Evolutionary conservation across 192 early-diverging fungal genomes (phyloP), one percentile per base, ranked within the genome.

Genomic region (Gaertneriomyces semiglobifer): DNA sequence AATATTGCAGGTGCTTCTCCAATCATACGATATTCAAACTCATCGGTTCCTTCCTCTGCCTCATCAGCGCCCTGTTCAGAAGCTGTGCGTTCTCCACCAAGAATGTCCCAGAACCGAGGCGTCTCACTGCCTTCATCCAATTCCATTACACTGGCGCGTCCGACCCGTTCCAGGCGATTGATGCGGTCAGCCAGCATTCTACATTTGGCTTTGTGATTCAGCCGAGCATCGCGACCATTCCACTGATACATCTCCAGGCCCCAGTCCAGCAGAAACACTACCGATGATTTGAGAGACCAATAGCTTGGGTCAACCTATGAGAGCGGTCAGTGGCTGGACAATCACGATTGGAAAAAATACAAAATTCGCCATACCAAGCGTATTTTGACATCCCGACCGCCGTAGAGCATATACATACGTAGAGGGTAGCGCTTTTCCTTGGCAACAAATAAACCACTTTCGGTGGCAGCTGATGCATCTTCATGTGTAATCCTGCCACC

Each of bases 171-270:
- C 14, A 50, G 20, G 4, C 60, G 48, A 46, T 76, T 81, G 9
- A 81, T 71, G 25, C 74, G 54, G 7, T 57, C 63, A 7, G 20
- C 19, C 6, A 84, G 40, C 4, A 84, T 79, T n/a, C 82, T 65
- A 50, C 73, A 64, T 52, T 84, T 84, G 4, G 68, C 45, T 47
- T 50, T 33, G n/a, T 70, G 66, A 10, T 62, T 46, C 25, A 75
- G 51, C 6, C 50, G 33, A 3, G 70, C 56, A 19, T 50, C 18
- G 4, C 11, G 12, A 6, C 82, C 82, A 57, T 84, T 81, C 82
- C 82, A 84, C 44, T 81, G 79, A 33, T 65, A 65, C 9, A 84
- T 25, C 53, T 74, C 73, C 19, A 50, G 41, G 16, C 79, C 79
- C 45, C 19, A 52, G 66, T 84, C 82, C 18, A 84, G 53, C 5